Base-by-base conservation (phyloP, 805 yeast species). In the Candida broadrunensis region DNA sequence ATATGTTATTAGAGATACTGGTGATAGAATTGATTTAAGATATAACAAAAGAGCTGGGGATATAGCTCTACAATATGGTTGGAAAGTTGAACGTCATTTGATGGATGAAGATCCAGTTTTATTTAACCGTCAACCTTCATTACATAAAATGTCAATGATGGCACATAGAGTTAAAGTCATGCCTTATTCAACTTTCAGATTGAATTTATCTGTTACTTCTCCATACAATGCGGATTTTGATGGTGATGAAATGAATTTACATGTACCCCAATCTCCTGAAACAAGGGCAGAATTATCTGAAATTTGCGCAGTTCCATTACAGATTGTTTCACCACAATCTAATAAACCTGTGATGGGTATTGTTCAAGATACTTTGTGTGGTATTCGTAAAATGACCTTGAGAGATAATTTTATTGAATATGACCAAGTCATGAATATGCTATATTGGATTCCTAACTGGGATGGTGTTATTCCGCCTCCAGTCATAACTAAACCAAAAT, bases 191-290 rank as follows among this genome's bases (percentile, higher is more conserved):
- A 93, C 99, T 0, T 93, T 93, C 75, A 80, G 99, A 71, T 75
- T 93, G 71, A 93, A 93, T 60, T 73, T 93, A 61, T 93, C 98
- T 19, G 99, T 93, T 35, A 93, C 99, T 0, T 88, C 98, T 15
- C 99, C 99, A n/a, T 93, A 93, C 67, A 93, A 93, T 70, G 99
- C 99, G 35, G 99, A 93, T 84, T 93, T 93, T 74, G 99, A 93
- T 73, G 99, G 99, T 77, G 99, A 93, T 68, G 99, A 93, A 71
- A 93, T 93, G 99, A 93, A 93, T 69, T 84, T 93, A 71, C 99
- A 93, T 60, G 99, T 91, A 52, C 99, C 99, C 3, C 99, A 93
- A 64, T 86, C 97, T 7, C 96, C 90, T 49, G 99, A 93, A 65
- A 90, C 99, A 0, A 80, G 98, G 60, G 97, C 99, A 1, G 99